Conservation (phyloP, 768 basidiomycete genomes). For the Lanmaoa pseudosensibilis region DNA sequence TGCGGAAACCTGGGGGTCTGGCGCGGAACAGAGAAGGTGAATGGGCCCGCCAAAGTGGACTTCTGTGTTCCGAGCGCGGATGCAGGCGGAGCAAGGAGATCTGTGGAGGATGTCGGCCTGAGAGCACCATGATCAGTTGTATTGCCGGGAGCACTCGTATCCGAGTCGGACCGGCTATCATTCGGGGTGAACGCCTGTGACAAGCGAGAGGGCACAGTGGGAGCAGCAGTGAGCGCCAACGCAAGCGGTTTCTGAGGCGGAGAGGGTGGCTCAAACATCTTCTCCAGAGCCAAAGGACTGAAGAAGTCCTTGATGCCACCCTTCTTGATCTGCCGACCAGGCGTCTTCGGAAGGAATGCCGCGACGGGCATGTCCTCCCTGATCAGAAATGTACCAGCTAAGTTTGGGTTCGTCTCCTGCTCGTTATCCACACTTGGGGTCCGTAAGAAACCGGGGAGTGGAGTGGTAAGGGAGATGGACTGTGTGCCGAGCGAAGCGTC, state of each 20-base stretch:
- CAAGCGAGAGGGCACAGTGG: constrained; percentile 36
- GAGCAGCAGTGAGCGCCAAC: constrained; percentile 30
- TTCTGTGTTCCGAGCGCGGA: constrained; percentile 42
- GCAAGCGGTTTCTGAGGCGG: constrained; percentile 48
- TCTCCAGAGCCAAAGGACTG: constrained; percentile 81
- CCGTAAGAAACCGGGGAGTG: constrained; percentile 49
- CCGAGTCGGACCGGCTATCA: constrained; percentile 29
- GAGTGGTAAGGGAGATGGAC: constrained; percentile 60
- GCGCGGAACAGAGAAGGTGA: constrained; percentile 73
- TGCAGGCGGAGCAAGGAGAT: constrained; percentile 2
- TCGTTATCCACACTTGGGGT: constrained; percentile 41
- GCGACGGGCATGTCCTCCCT: constrained; percentile 61
- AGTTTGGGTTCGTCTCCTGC: constrained; percentile 28
- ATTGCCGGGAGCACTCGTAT: constrained; percentile 13
- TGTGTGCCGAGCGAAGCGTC: constrained; percentile 43
- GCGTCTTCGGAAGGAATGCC: constrained; percentile 64
- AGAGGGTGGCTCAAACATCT: constrained; percentile 93
- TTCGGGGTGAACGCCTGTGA: constrained; percentile 38
- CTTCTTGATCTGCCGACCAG: constrained; percentile 55
- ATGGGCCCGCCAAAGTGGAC: constrained; percentile 55
- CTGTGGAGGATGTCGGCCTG: constrained; percentile 12
- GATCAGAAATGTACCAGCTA: constrained; percentile 73
- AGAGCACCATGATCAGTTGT: constrained; percentile 7
- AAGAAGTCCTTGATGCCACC: constrained; percentile 79
- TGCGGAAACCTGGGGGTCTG: constrained; percentile 43